phyloP scores from a whole-genome alignment of 2,329 filamentous ascomycete genomes.

The Fusarium neocosmosporiellum region DNA sequence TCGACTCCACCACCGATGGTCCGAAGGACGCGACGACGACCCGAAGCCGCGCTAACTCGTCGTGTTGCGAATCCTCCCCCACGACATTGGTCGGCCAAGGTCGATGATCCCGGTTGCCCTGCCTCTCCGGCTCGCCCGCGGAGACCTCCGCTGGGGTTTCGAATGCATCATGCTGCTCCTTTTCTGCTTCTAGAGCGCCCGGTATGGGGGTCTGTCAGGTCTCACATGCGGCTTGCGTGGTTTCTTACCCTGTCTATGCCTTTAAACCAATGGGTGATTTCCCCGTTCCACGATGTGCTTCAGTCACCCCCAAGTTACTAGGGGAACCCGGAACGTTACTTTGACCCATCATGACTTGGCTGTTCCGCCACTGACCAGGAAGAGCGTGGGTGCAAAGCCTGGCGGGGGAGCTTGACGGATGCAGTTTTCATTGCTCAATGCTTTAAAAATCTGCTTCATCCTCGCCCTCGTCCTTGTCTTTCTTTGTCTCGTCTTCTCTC shows the following conservation, averaged over 20 bases:
- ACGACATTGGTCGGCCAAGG: slow-evolving; percentile 32
- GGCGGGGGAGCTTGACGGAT: slow-evolving; percentile 9
- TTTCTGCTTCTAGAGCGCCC: neutral
- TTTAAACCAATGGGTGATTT: slow-evolving; percentile 24
- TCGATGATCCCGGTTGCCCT: slow-evolving; percentile 18
- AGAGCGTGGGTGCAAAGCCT: slow-evolving; percentile 27
- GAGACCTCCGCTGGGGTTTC: slow-evolving; percentile 29
- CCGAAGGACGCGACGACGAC: slow-evolving; percentile 44
- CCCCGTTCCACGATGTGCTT: slow-evolving; percentile 2
- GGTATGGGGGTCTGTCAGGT: slow-evolving; percentile 9
- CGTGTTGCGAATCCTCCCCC: slow-evolving; percentile 13
- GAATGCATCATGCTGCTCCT: slow-evolving; percentile 17
- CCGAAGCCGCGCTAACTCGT: slow-evolving; percentile 40
- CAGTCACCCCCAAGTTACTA: slow-evolving; percentile 8
- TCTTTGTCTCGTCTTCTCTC: slow-evolving; percentile 10
- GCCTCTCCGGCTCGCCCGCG: slow-evolving; percentile 8
- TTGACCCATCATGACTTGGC: neutral
- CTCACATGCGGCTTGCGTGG: slow-evolving; percentile 21
- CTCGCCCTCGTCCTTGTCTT: neutral
- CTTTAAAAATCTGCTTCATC: slow-evolving; percentile 19
- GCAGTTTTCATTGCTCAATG: slow-evolving; percentile 6
- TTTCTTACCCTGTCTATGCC: neutral
- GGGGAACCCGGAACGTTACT: neutral
- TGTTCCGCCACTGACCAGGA: slow-evolving; percentile 33
- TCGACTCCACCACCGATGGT: slow-evolving; percentile 41